Conservation (phyloP, 768 basidiomycete species). For the Hypholoma fasciculare region DNA sequence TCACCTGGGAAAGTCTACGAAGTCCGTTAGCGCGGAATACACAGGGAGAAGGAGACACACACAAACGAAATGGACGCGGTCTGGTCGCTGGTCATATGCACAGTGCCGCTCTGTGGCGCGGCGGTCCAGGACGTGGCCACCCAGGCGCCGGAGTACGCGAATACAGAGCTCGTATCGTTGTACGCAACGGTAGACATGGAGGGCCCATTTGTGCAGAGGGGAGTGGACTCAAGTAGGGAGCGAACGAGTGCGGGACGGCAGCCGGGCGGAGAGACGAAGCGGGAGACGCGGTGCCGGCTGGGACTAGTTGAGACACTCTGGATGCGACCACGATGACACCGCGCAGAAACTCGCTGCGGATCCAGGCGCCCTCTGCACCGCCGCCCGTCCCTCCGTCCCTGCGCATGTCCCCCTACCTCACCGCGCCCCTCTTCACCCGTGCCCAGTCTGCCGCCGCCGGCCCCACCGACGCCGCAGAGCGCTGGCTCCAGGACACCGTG, state of each 20-base stretch:
- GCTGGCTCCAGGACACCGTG: constrained; percentile 66
- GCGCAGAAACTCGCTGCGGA: constrained; percentile 38
- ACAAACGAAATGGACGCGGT: not conserved
- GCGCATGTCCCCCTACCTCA: constrained; percentile 53
- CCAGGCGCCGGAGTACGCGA: not conserved
- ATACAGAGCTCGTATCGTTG: not conserved
- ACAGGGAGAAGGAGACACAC: not conserved
- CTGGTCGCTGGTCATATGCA: not conserved
- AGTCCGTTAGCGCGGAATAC: not conserved
- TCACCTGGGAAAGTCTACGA: constrained; percentile 14
- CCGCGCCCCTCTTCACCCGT: constrained; percentile 49
- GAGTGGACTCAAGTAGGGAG: not conserved
- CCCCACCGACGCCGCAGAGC: constrained; percentile 53
- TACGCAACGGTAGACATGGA: not conserved
- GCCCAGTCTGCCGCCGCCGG: constrained; percentile 29
- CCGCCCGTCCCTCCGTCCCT: constrained; percentile 63
- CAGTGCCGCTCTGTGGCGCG: not conserved
- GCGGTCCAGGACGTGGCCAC: not conserved
- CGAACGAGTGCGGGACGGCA: not conserved
- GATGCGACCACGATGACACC: constrained; percentile 8
- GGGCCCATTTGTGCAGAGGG: not conserved
- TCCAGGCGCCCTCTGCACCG: constrained; percentile 32
- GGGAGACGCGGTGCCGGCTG: too few species aligned
- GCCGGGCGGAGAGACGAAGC: not conserved
- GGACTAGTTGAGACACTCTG: not conserved